Conservation (phyloP, 768 basidiomycete genomes). For the Leccinum pellstonianum region DNA sequence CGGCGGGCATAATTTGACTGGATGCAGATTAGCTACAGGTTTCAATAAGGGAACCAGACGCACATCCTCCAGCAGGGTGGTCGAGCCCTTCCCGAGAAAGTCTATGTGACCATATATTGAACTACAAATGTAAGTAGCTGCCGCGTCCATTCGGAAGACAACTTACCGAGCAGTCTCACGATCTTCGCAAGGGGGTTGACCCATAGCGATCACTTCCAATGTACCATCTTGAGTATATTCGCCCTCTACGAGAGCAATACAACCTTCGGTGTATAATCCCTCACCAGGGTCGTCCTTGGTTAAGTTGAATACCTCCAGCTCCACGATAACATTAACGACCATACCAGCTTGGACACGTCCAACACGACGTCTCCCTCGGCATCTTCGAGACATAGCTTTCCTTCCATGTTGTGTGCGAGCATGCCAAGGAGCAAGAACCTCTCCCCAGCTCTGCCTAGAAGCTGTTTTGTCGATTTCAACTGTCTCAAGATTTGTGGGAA, state of each 20-base stretch:
- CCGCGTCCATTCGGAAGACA: background rate
- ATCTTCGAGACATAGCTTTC: constrained; percentile 89
- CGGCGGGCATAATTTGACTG: constrained; percentile 64
- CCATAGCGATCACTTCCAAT: constrained; percentile 88
- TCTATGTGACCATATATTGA: constrained; percentile 96
- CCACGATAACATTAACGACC: constrained; percentile 1
- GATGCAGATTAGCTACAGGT: constrained; percentile 4
- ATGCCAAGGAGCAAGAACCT: constrained; percentile 93
- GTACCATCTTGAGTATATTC: constrained; percentile 93
- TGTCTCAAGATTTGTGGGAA: constrained; percentile 34
- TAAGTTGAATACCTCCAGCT: constrained; percentile 15
- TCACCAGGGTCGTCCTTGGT: constrained; percentile 83
- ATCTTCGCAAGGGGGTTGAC: constrained; percentile 95
- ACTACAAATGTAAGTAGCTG: constrained; percentile 39
- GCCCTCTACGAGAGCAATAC: constrained; percentile 92
- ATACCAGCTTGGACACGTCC: constrained; percentile 83
- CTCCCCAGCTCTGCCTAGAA: constrained; percentile 85
- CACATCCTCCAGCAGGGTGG: constrained; percentile 90
- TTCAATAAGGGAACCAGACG: constrained; percentile 22
- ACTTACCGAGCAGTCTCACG: constrained; percentile 77
- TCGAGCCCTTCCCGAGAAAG: constrained; percentile 92
- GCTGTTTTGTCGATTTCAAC: constrained; percentile 95
- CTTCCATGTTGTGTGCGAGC: constrained; percentile 86
- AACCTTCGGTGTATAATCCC: constrained; percentile 95
- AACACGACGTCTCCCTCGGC: constrained; percentile 87